Base-by-base conservation (phyloP, 805 yeast species). In the Pichia thaimueangensis region DNA sequence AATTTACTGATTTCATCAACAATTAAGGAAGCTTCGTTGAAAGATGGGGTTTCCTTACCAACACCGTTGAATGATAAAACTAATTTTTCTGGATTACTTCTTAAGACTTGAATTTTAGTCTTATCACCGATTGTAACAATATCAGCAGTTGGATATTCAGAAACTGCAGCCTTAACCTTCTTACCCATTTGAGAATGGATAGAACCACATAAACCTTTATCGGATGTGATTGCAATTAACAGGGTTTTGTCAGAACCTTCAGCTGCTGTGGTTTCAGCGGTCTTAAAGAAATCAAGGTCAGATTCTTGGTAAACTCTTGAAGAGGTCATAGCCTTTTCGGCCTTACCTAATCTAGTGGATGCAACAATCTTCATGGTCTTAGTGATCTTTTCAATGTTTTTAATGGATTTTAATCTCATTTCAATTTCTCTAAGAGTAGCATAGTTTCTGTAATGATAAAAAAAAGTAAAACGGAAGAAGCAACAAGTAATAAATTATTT, bases 351-450 rank as follows among this genome's bases (percentile, higher is more conserved):
- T 73, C 96, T 84, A 57, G 98, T 93, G 32, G 97, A 91, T 32
- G 98, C 98, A 60, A 93, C 98, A 70, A 93, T 83, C 77, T 89
- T 93, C 97, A 93, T 93, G 69, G 98, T 93, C 73, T 93, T 93
- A 72, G 98, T 93, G 73, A 93, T 93, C 76, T 93, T 93, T 74
- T 93, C 97, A 68, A 93, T 91, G 78, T 93, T 93, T 77, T 91
- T 93, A 68, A 93, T 93, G 53, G 97, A 87, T 76, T 93, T 93
- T 65, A 93, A 80, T 76, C 98, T 94, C 69, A 78, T 84, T 76
- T 93, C 98, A 63, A 93, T 94, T 71, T 93, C 98, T 74, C 97
- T 91, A 66, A 93, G 78, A 57, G 98, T 93, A 61, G 98, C 98
- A 75, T 87, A 91, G 75, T 81, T 82, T 83, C 96, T 86, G 52